Evolutionary conservation across 2,329 filamentous ascomycete species (phyloP).

Genomic region (Aureobasidium musti): DNA sequence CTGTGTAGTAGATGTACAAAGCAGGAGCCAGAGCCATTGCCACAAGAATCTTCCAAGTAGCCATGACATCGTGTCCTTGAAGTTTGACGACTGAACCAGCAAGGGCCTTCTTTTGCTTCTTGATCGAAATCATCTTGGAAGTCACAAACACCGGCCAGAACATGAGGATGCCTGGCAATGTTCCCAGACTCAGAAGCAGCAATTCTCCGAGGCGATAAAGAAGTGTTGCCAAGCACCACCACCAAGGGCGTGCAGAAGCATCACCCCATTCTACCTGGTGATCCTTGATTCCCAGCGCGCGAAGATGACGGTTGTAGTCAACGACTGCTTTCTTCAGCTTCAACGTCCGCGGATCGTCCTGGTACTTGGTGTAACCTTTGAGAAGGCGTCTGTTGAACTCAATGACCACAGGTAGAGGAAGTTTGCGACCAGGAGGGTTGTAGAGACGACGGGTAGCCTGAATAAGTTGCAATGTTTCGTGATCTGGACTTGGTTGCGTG

Average conservation of each 20-base stretch:
- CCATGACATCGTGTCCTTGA: conserved; percentile 83
- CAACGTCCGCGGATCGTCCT: conserved; percentile 82
- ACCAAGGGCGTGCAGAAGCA: conserved; percentile 72
- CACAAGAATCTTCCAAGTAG: conserved; percentile 89
- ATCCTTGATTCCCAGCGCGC: conserved; percentile 82
- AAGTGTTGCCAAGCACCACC: conserved; percentile 62
- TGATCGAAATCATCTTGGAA: conserved; percentile 76
- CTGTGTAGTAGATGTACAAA: conserved; percentile 79
- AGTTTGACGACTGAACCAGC: conserved; percentile 87
- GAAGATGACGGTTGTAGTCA: conserved; percentile 82
- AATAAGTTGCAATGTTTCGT: conserved; percentile 85
- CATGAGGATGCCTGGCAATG: conserved; percentile 79
- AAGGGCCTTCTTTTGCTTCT: conserved; percentile 79
- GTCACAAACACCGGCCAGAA: conserved; percentile 87
- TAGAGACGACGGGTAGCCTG: conserved; percentile 92
- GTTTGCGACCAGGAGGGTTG: conserved; percentile 89
- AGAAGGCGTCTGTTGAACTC: conserved; percentile 90
- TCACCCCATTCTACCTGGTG: conserved; percentile 92
- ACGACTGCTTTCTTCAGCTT: conserved; percentile 73
- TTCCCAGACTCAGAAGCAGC: conserved; percentile 71
- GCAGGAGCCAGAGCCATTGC: conserved; percentile 78
- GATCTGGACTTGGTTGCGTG: conserved; percentile 88
- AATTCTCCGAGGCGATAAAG: conserved; percentile 80
- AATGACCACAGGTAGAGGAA: conserved; percentile 87
- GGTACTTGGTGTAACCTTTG: conserved; percentile 88